These are phyloP conservation scores for Cylindrotheca fusiformis DNA, from an alignment of 108 stramenopile genomes.

Conservation along the genomic window DNA sequence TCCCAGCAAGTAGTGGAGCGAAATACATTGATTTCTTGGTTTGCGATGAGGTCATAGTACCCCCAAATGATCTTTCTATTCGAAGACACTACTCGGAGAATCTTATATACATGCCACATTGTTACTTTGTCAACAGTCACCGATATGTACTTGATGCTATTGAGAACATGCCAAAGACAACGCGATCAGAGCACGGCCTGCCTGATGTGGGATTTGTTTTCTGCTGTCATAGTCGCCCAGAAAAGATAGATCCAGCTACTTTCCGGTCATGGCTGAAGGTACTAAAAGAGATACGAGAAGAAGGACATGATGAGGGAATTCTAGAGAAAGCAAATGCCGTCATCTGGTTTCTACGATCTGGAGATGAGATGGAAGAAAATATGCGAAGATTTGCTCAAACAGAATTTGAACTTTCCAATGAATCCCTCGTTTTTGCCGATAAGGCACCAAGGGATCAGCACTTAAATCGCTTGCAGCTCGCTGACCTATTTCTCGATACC, in stretches of 20 bases:
- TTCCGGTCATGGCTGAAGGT: slow-evolving; percentile 73
- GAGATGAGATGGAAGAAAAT: slow-evolving; percentile 71
- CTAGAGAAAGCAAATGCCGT: slow-evolving; percentile 30
- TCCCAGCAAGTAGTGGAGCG: slow-evolving; percentile 75
- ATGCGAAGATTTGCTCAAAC: slow-evolving; percentile 45
- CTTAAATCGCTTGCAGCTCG: slow-evolving; percentile 62
- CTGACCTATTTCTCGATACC: slow-evolving; percentile 86
- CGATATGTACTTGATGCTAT: slow-evolving; percentile 26
- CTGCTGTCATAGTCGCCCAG: slow-evolving; percentile 82
- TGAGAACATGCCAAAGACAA: slow-evolving; percentile 1
- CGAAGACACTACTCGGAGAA: slow-evolving; percentile 67
- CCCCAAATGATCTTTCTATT: slow-evolving; percentile 20
- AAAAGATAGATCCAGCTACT: slow-evolving; percentile 85
- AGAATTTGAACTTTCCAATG: neutral
- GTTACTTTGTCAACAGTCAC: slow-evolving; percentile 88
- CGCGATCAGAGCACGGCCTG: slow-evolving; percentile 59
- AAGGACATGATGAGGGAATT: neutral
- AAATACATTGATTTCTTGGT: slow-evolving; percentile 70
- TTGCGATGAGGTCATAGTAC: slow-evolving; percentile 63
- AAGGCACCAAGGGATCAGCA: slow-evolving; percentile 73
- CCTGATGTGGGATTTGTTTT: slow-evolving; percentile 70
- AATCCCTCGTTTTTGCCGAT: slow-evolving; percentile 63
- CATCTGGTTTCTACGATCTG: slow-evolving; percentile 80
- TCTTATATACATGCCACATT: slow-evolving; percentile 79
- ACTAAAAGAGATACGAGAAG: slow-evolving; percentile 41